phyloP scores from a whole-genome alignment of 1,139 yeast genomes.

The Candida sp. region DNA sequence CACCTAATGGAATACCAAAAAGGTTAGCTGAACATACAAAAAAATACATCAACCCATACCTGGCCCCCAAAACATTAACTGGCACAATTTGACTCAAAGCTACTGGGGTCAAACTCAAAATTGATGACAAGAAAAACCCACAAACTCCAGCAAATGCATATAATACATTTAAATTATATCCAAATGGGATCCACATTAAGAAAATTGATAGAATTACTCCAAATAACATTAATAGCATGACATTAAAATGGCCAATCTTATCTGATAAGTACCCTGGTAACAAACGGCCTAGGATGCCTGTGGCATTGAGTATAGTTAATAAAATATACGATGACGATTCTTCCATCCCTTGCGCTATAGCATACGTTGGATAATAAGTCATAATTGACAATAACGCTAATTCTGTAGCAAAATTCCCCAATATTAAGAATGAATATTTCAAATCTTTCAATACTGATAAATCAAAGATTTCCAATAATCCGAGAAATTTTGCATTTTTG shows the following conservation, averaged over 20 bases:
- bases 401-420: conserved; percentile 48
- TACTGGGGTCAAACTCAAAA: conserved; percentile 30
- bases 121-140: conserved; percentile 41
- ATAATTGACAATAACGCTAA: conserved; percentile 49
- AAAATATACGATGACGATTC: conserved; percentile 50
- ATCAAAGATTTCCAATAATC: conserved; percentile 17
- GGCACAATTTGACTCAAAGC: conserved; percentile 37
- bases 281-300: conserved; percentile 58
- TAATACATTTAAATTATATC: conserved; percentile 33
- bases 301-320: conserved; percentile 54
- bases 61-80: conserved; percentile 39
- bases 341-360: conserved; percentile 49
- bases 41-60: conserved; percentile 38
- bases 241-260: conserved; percentile 54
- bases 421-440: conserved; percentile 22
- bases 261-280: conserved; percentile 57
- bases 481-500: conserved; percentile 4
- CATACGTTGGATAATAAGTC: conserved; percentile 56
- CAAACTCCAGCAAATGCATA: conserved; percentile 46
- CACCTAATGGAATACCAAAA: conserved; percentile 48
- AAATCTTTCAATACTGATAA: conserved; percentile 22
- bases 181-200: conserved; percentile 55
- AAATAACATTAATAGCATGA: conserved; percentile 41
- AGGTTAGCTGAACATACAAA: conserved; percentile 38
- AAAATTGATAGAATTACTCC: conserved; percentile 38